phyloP scores from a whole-genome alignment of 805 yeast species.

The Starmerella asiatica region DNA sequence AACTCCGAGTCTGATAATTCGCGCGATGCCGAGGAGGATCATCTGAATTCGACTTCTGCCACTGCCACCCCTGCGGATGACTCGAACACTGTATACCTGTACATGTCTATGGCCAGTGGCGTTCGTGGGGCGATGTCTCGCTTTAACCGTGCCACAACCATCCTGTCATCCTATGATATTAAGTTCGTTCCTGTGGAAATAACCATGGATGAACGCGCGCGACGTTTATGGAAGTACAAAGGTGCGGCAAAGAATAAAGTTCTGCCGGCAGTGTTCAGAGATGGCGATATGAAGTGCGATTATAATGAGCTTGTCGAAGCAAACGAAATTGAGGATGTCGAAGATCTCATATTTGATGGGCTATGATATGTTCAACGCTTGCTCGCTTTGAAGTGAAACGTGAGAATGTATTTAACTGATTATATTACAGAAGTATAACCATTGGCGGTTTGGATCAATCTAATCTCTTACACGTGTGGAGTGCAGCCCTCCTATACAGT shows the following conservation, averaged over 20 bases:
- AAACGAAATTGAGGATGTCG: slow-evolving; percentile 39
- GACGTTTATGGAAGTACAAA: slow-evolving; percentile 64
- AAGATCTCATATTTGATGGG: slow-evolving; percentile 21
- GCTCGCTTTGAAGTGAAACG: too few species aligned
- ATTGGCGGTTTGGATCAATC: too few species aligned
- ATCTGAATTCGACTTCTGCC: too few species aligned
- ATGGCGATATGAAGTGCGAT: slow-evolving; percentile 68
- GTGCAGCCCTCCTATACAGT: too few species aligned
- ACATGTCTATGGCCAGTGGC: slow-evolving; percentile 80
- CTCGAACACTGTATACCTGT: slow-evolving; percentile 40
- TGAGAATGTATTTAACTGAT: too few species aligned
- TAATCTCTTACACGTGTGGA: too few species aligned
- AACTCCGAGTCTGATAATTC: neutral
- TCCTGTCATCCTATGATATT: slow-evolving; percentile 58
- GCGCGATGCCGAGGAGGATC: neutral
- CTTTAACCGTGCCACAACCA: slow-evolving; percentile 58
- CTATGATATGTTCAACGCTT: too few species aligned
- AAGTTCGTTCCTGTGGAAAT: slow-evolving; percentile 56
- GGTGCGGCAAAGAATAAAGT: slow-evolving; percentile 43
- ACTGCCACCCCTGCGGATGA: slow-evolving; percentile 3
- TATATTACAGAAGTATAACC: too few species aligned
- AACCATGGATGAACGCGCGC: slow-evolving; percentile 74
- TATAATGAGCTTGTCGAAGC: slow-evolving; percentile 76
- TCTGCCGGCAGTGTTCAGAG: slow-evolving; percentile 72
- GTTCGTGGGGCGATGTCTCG: slow-evolving; percentile 52